These are phyloP conservation scores for Talaromyces sp. DNA, from an alignment of 2,329 filamentous ascomycete genomes.

Conservation along the genomic window DNA sequence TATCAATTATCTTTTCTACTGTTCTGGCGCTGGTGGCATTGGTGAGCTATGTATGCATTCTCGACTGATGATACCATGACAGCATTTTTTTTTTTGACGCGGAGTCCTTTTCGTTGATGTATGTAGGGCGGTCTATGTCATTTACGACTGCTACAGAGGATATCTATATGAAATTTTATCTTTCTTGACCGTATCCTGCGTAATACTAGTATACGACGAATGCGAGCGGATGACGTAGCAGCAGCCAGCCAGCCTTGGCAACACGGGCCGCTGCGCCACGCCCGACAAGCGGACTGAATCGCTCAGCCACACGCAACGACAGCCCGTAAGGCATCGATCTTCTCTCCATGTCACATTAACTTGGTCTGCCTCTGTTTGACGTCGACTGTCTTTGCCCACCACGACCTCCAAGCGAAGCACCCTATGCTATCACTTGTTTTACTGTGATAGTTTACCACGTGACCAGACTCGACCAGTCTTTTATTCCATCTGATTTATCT, in stretches of 20 bases:
- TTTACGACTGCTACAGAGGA: neutral
- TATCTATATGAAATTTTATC: neutral
- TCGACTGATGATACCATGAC: neutral
- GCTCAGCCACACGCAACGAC: neutral
- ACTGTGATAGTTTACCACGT: neutral
- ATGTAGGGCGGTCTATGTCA: neutral
- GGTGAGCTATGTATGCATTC: neutral
- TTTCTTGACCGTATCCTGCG: no score
- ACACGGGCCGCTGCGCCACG: neutral
- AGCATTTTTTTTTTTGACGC: neutral
- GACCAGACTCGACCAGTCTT: neutral
- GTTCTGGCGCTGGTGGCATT: neutral
- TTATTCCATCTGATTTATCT: neutral
- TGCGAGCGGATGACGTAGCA: neutral
- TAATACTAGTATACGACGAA: no score
- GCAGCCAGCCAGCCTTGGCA: neutral
- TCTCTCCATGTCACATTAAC: neutral
- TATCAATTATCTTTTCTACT: neutral
- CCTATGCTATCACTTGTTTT: no score
- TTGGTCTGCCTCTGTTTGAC: neutral
- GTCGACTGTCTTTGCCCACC: neutral
- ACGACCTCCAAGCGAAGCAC: neutral
- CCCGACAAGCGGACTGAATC: neutral
- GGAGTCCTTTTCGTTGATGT: neutral
- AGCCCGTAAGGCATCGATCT: neutral